Conservation (phyloP, 768 basidiomycete genomes). For the Suillus occidentalis region DNA sequence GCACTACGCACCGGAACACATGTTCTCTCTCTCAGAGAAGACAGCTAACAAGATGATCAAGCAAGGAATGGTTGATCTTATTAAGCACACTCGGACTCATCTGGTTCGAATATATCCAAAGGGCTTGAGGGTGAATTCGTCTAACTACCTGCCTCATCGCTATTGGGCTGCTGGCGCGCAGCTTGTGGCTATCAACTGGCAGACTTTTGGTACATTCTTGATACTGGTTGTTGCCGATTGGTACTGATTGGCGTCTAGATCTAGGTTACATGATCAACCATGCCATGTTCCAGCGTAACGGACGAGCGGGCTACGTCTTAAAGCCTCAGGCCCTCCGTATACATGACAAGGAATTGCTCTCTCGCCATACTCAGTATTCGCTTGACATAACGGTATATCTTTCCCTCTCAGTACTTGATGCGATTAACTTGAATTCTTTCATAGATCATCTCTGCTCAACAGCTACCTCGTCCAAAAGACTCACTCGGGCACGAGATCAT, state of each 20-base stretch:
- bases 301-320: conserved; percentile 85
- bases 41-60: conserved; percentile 76
- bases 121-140: conserved; percentile 75
- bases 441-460: conserved; percentile 84
- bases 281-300: conserved; percentile 93
- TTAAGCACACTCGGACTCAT: conserved; percentile 85
- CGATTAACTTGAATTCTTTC: conserved; percentile 4
- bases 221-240: conserved; percentile 3
- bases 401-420: not conserved
- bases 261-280: conserved; percentile 90
- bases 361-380: conserved; percentile 53
- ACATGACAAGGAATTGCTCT: conserved; percentile 59
- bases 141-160: conserved; percentile 85
- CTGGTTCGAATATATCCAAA: conserved; percentile 86
- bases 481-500: conserved; percentile 58
- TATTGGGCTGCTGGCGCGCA: conserved; percentile 91
- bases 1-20: conserved; percentile 80
- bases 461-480: conserved; percentile 76
- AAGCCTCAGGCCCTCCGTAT: conserved; percentile 78
- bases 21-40: conserved; percentile 91
- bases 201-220: conserved; percentile 75
- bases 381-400: conserved; percentile 61
- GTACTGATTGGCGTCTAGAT: conserved; percentile 46
- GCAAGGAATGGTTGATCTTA: conserved; percentile 63
- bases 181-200: conserved; percentile 95